Evolutionary conservation across 2,329 filamentous ascomycete species (phyloP).

Genomic region (Teratosphaeria gauchensis): DNA sequence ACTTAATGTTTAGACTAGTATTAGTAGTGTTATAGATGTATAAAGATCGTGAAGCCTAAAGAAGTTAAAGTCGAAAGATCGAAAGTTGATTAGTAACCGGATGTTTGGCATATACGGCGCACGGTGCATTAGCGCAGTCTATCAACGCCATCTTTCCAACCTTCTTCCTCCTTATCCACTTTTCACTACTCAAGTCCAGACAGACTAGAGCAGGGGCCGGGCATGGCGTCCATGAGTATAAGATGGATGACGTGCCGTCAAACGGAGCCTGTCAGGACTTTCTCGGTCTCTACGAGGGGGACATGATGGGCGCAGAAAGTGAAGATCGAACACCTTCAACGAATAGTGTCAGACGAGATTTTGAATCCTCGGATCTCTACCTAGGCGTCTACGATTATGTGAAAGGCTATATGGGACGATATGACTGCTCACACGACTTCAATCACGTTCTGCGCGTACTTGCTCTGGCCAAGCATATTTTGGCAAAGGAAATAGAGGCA

Average conservation of each 20-base stretch:
- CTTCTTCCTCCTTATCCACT: neutral
- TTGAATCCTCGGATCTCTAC: conserved; percentile 23
- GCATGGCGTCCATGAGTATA: neutral
- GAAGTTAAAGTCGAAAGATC: too few species aligned
- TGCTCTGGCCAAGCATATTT: conserved; percentile 50
- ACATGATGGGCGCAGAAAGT: neutral
- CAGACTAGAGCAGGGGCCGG: neutral
- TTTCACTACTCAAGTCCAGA: neutral
- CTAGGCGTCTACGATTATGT: conserved; percentile 47
- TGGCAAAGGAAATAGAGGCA: conserved; percentile 29
- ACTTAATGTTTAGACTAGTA: too few species aligned
- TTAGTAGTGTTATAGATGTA: too few species aligned
- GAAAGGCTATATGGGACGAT: conserved; percentile 61
- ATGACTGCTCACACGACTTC: conserved; percentile 84
- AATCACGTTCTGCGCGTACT: conserved; percentile 72
- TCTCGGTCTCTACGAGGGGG: neutral
- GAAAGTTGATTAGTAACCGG: too few species aligned
- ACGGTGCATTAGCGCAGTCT: too few species aligned
- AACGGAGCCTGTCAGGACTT: neutral
- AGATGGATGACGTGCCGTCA: neutral
- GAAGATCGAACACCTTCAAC: neutral
- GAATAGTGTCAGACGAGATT: conserved; percentile 10
- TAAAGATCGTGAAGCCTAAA: too few species aligned
- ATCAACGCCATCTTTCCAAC: neutral
- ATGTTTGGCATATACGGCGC: too few species aligned